Percentiles rank a stretch among this genome's conserved stretches.
Conservation (phyloP, 768 basidiomycete species). For the Porpolomopsis calyptriformis region DNA sequence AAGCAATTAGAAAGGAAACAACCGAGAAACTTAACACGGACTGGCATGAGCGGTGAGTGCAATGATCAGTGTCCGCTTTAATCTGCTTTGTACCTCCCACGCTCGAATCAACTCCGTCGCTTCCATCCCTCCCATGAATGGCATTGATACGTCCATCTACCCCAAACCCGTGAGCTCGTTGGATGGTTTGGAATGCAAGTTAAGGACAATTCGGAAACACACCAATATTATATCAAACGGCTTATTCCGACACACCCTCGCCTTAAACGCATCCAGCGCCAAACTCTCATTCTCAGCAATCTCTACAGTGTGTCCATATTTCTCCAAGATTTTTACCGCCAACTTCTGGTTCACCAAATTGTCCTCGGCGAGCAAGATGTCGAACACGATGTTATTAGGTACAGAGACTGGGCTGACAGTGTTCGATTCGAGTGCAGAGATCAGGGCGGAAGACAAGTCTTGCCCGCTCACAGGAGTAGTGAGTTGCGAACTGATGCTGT, state of each 20-base stretch:
- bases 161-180: slow-evolving; percentile 3
- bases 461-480: slow-evolving; percentile 83
- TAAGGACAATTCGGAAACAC: slow-evolving; percentile 21
- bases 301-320: slow-evolving; percentile 90
- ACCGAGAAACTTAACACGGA: slow-evolving; percentile 33
- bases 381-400: slow-evolving; percentile 78
- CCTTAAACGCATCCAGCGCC: slow-evolving; percentile 87
- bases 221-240: slow-evolving; percentile 91
- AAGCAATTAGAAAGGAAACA: not conserved
- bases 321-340: slow-evolving; percentile 93
- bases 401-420: slow-evolving; percentile 82
- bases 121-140: slow-evolving; percentile 98
- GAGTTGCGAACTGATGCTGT: slow-evolving; percentile 90
- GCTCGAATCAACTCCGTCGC: slow-evolving; percentile 86
- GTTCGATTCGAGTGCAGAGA: slow-evolving; percentile 90
- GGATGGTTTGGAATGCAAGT: no score
- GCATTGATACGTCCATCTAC: slow-evolving; percentile 98
- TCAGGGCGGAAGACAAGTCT: slow-evolving; percentile 84
- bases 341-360: slow-evolving; percentile 94
- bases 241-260: slow-evolving; percentile 52
- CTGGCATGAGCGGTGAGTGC: slow-evolving; percentile 96
- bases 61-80: slow-evolving; percentile 80
- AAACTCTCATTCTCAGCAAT: slow-evolving; percentile 96
- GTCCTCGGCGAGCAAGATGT: slow-evolving; percentile 94
- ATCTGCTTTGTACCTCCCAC: slow-evolving; percentile 63